phyloP scores from a whole-genome alignment of 441 rosid genomes.

The Gossypium schwendimanii region DNA sequence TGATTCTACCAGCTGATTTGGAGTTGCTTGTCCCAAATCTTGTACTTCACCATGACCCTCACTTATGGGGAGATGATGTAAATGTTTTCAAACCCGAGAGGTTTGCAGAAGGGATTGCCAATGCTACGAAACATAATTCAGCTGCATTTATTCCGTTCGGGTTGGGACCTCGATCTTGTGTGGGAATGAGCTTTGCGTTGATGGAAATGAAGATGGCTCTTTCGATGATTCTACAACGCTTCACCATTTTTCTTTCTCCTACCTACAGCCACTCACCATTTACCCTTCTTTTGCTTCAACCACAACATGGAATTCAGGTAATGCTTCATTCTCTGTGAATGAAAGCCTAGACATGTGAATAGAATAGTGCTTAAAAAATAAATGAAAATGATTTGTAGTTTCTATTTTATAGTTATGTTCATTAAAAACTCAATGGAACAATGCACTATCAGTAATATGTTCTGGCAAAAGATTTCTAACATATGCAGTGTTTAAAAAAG shows the following conservation, averaged over 20 bases:
- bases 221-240: constrained; percentile 43
- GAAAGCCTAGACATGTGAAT: background rate
- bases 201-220: constrained; percentile 29
- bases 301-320: constrained; percentile 35
- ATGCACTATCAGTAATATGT: too few relatives aligned
- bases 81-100: constrained; percentile 39
- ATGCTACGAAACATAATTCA: constrained; percentile 33
- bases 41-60: constrained; percentile 29
- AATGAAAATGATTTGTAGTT: too few relatives aligned
- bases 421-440: too few relatives aligned
- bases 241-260: constrained; percentile 31
- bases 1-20: constrained; percentile 22
- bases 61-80: constrained; percentile 15
- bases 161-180: constrained; percentile 25
- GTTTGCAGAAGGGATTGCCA: constrained; percentile 36
- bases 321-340: constrained; percentile 9
- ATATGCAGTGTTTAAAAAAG: background rate
- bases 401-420: too few relatives aligned
- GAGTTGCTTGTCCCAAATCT: constrained; percentile 15
- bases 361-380: too few relatives aligned
- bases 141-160: constrained; percentile 30
- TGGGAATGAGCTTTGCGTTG: constrained; percentile 29
- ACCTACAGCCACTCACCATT: constrained; percentile 30
- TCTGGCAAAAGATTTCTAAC: background rate
- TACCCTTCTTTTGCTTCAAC: constrained; percentile 9